These are phyloP conservation scores for Closterium sp. DNA, from an alignment of 139 green algal species.

Conservation along the genomic window DNA sequence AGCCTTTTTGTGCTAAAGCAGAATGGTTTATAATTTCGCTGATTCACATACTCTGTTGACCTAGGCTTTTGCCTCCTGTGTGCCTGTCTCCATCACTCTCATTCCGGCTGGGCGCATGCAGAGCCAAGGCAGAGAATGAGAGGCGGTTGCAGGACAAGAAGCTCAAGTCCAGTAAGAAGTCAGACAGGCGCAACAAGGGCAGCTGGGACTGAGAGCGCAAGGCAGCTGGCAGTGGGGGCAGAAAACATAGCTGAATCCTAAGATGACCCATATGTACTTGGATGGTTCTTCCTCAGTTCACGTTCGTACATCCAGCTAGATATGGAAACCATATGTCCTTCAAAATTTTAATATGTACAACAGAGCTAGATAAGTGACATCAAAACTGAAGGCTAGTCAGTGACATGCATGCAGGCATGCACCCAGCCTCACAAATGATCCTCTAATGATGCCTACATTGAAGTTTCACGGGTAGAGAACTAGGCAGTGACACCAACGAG, in stretches of 20 bases:
- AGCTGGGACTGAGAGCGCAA: conserved; percentile 32
- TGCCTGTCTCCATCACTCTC: background rate
- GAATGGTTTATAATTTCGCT: too few species aligned
- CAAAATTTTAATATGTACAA: background rate
- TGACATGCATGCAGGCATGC: background rate
- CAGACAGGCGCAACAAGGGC: conserved; percentile 68
- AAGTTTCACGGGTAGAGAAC: too few species aligned
- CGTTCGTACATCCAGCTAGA: too few species aligned
- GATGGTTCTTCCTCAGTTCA: too few species aligned
- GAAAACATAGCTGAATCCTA: too few species aligned
- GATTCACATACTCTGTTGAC: too few species aligned
- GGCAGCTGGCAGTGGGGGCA: too few species aligned
- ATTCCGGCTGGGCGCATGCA: background rate
- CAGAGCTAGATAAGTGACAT: background rate
- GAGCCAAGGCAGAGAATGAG: conserved; percentile 46
- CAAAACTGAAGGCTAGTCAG: background rate
- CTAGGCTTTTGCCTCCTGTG: background rate
- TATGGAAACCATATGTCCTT: background rate
- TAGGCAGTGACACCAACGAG: too few species aligned
- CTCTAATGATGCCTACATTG: too few species aligned
- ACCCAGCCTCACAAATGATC: background rate
- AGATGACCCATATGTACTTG: too few species aligned
- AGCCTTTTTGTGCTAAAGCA: too few species aligned
- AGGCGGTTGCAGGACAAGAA: conserved; percentile 44
- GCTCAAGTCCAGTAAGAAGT: conserved; percentile 70